Base-by-base conservation (phyloP, 2,329 filamentous ascomycete genomes). In the Fusarium abutilonis region DNA sequence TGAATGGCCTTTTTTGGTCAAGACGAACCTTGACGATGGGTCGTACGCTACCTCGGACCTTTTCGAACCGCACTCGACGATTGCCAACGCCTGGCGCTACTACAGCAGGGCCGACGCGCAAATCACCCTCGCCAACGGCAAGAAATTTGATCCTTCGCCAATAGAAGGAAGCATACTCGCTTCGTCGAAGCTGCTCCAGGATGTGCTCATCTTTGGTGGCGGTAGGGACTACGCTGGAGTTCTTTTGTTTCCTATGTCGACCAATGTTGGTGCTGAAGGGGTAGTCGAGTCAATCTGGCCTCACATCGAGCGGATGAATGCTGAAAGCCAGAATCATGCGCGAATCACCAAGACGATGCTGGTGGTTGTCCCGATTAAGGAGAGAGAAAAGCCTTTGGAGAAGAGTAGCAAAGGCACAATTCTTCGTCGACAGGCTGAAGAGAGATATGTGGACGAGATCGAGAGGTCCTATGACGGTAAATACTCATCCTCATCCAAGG, bases 121-220 rank as follows among this genome's bases (percentile, higher is more conserved):
- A 48, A 79, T 90, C 32, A 84, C 83, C 0, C 77, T 90, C 4
- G 76, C 84, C 9, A 90, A 86, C 7, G 87, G 88, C 3, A 89
- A 89, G 76, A 90, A 90, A 64, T 89, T 90, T 57, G 86, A 89
- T 63, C 87, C 87, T 1, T 81, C 83, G 2, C 83, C 84, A 0
- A 70, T 89, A 4, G 88, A 90, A 70, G 82, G 79, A 3, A 78
- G 77, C 1, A 79, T 89, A 5, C 72, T 79, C 1, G 76, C 79
- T 1, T 80, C 79, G 0, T 70, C 71, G 10, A 63, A 72, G 2
- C 26, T 81, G 1, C 64, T 89, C 1, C 70, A 76, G 3, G 86
- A 89, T 53, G 82, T 82, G 0, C 72, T 89, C 19, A 79, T 90
- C 9, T 89, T 90, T 66, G 88, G 88, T 0, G 81, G 81, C n/a